Percentiles rank a stretch among this genome's conserved stretches.
Conservation (phyloP, 441 rosid species). For the Oxalis stricta region DNA sequence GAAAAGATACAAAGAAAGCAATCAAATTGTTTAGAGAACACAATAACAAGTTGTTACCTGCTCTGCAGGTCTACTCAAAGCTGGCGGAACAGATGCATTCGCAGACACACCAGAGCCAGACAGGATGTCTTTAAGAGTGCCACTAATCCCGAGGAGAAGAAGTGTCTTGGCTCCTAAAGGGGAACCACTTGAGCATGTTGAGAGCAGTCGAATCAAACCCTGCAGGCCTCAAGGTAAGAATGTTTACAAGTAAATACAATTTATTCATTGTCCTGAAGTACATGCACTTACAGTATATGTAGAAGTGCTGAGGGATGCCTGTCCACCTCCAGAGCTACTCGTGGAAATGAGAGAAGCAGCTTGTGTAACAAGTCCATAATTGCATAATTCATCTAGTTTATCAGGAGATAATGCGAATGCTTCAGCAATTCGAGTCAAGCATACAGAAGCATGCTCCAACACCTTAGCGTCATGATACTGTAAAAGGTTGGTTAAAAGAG, state of each 20-base stretch:
- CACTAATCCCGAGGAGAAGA: conserved; percentile 88
- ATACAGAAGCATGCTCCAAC: conserved; percentile 91
- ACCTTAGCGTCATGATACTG: conserved; percentile 98
- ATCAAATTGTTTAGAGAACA: not conserved
- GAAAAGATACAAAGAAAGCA: conserved; percentile 2
- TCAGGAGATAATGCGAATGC: conserved; percentile 83
- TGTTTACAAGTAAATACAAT: conserved; percentile 3
- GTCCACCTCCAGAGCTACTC: conserved; percentile 88
- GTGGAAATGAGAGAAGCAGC: conserved; percentile 95
- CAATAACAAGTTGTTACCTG: conserved; percentile 40
- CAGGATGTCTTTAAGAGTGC: conserved; percentile 82
- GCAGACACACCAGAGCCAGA: conserved; percentile 82
- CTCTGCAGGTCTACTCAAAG: conserved; percentile 89
- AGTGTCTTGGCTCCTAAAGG: conserved; percentile 87
- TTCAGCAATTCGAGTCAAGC: conserved; percentile 96
- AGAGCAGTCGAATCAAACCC: conserved; percentile 92
- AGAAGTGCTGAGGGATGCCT: conserved; percentile 80
- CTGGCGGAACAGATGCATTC: conserved; percentile 80
- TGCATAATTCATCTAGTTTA: conserved; percentile 86
- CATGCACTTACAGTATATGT: conserved; percentile 71
- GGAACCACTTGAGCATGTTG: conserved; percentile 96
- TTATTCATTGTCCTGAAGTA: not conserved
- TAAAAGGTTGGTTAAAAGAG: conserved; percentile 87
- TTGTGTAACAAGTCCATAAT: conserved; percentile 91
- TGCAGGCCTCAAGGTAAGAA: conserved; percentile 25